Base-by-base conservation (phyloP, 1,139 yeast genomes). In the Suhomyces kunorum region DNA sequence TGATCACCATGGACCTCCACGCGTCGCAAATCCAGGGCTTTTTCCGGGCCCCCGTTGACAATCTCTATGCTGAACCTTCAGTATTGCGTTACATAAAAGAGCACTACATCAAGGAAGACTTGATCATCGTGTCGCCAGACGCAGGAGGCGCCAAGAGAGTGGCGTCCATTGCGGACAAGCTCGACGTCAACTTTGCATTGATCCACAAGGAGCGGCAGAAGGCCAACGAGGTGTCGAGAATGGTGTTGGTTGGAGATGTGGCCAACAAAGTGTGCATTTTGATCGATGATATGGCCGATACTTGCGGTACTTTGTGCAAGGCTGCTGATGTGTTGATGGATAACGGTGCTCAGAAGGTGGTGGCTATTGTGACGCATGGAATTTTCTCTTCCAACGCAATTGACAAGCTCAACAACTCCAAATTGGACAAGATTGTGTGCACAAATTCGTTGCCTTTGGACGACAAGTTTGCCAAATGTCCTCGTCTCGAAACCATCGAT, bases 101-200 rank as follows among this genome's bases (percentile, higher is more conserved):
- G 39, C 74, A 73, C 39, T 68, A 74, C 40, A 56, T 67, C 37
- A 63, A 63, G 39, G 61, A 71, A 23, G 77, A 81, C 36, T 62
- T 77, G 27, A 83, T 83, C 41, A 74, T 85, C 44, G 87, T 84
- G 8, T 83, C 90, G 1, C 92, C 92, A 1, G 92, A 85, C 64
- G 94, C 92, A 2, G 94, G 94, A 55, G 92, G 92, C 43, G 92
- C 92, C 18, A 85, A 85, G 60, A 74, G 94, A 58, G 92, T 84
- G 28, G 90, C 92, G 6, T 80, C 86, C 6, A 68, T 84, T 42
- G 92, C 92, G 4, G 94, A 84, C 54, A 80, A 83, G 54, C 68
- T 85, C 50, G 92, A 84, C 53, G 71, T 84, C 48, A 83, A 80
- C 53, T 85, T 85, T 65, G 92, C 92, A 1, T 74, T 85, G 62